A percentile compares a stretch with the other conserved stretches of the same genome.
Conservation (phyloP, 345 rosid genomes). For the Populus alba region DNA sequence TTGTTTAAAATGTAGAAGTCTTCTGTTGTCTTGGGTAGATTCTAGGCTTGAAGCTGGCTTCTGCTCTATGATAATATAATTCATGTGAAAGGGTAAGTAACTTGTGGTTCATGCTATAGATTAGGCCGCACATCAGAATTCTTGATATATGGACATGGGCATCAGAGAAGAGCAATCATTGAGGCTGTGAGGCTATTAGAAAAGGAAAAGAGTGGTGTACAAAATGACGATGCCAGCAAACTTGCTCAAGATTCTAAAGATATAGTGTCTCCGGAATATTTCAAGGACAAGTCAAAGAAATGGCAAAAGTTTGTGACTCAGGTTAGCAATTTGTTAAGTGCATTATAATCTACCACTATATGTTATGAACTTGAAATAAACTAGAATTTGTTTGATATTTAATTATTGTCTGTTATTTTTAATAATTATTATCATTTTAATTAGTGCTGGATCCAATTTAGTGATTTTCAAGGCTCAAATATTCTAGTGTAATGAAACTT, state of each 20-base stretch:
- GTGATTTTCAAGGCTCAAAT: too few relatives aligned
- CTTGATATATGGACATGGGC: constrained; percentile 83
- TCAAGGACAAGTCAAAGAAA: constrained; percentile 75
- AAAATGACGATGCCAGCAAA: constrained; percentile 33
- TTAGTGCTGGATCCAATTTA: too few relatives aligned
- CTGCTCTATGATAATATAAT: background rate
- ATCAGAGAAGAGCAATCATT: constrained; percentile 89
- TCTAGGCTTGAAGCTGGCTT: background rate
- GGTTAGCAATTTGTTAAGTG: constrained; percentile 41
- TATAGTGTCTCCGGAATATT: constrained; percentile 43
- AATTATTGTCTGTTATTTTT: background rate
- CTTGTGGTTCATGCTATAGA: constrained; percentile 40
- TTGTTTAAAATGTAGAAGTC: background rate
- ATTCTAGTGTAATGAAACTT: too few relatives aligned
- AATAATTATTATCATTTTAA: background rate
- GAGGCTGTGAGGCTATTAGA: constrained; percentile 79
- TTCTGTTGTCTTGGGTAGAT: background rate
- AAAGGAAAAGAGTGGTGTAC: constrained; percentile 46
- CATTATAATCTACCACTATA: background rate
- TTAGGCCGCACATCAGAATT: constrained; percentile 81
- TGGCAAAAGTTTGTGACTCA: constrained; percentile 90
- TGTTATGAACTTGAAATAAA: background rate
- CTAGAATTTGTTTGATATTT: background rate
- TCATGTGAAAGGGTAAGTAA: constrained; percentile 3
- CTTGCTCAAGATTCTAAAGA: constrained; percentile 36